Evolutionary conservation across 164 flowering plant species (phyloP), one percentile per base, ranked within the genome.

Genomic region (Annona cherimola): DNA sequence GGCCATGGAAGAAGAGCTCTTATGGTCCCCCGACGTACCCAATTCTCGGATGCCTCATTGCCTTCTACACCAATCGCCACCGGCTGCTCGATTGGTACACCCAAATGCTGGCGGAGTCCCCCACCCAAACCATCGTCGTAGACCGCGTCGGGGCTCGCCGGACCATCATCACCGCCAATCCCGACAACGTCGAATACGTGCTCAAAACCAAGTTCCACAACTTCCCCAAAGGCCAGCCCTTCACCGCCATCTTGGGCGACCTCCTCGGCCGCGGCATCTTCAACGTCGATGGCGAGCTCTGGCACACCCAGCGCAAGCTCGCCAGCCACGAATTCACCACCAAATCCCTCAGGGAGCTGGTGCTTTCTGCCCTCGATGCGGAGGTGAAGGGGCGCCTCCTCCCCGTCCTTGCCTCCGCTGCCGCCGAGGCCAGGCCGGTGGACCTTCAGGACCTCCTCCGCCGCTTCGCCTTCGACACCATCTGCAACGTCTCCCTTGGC

Each of bases 61-160:
- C 91, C 3, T 92, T 90, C 82, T 80, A 81, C 85, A 45, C 69
- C n/a, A 92, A 92, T 72, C 87, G 89, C 0, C 45, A 4, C 46
- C 83, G 89, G 6, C 83, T 90, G 18, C 67, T 92, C 1, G 78
- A 84, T 40, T 92, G 97, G 95, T 90, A 88, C 88, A 90, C 97
- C 18, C 79, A 85, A 0, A 82, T 92, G 14, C 64, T 92, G 0
- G 69, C 90, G 0, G 40, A 61, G 60, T 88, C 95, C 0, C 87
- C 88, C 1, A 55, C 87, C 0, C 84, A 79, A 46, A 92, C 97
- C 50, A 84, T 89, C 19, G 76, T 79, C 4, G 73, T 92, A 40
- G 5, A 35, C 18, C 84, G 95, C 11, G 66, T 87, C 16, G 95
- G 95, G 0, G 85, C 89, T 0, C 79, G 77, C 1, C 81, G 86